These are phyloP conservation scores for Trichoderma koningii DNA, from an alignment of 2,329 filamentous ascomycete genomes.

Conservation along the genomic window DNA sequence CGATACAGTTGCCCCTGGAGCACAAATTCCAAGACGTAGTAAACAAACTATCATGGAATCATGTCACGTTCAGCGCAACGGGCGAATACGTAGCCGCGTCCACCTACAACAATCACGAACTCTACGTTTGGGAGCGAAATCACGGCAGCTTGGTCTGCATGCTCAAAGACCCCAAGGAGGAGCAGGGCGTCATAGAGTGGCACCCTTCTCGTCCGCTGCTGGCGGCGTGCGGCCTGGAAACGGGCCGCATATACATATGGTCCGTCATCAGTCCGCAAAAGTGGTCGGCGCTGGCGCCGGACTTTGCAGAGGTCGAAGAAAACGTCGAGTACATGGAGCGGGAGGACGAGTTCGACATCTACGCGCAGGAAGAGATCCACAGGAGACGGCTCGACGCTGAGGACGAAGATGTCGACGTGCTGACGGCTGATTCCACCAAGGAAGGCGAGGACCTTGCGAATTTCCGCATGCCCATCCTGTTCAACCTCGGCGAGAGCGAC, in stretches of 20 bases:
- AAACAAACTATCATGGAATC: slow-evolving; percentile 93
- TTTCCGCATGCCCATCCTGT: slow-evolving; percentile 93
- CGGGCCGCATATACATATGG: slow-evolving; percentile 93
- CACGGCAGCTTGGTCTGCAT: slow-evolving; percentile 95
- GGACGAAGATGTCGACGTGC: slow-evolving; percentile 89
- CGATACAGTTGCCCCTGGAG: slow-evolving; percentile 85
- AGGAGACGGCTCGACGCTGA: slow-evolving; percentile 87
- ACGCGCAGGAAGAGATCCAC: slow-evolving; percentile 90
- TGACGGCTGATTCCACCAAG: slow-evolving; percentile 68
- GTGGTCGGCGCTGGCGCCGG: slow-evolving; percentile 94
- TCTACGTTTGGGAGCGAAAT: slow-evolving; percentile 96
- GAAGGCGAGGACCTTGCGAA: slow-evolving; percentile 60
- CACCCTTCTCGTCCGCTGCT: slow-evolving; percentile 86
- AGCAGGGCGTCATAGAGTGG: slow-evolving; percentile 96
- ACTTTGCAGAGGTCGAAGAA: slow-evolving; percentile 97
- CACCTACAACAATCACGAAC: slow-evolving; percentile 97
- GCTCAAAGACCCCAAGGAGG: slow-evolving; percentile 93
- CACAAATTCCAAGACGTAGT: slow-evolving; percentile 99
- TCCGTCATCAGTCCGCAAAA: slow-evolving; percentile 92
- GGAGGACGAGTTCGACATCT: slow-evolving; percentile 98
- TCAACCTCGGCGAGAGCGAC: slow-evolving; percentile 90
- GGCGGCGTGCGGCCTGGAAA: slow-evolving; percentile 89
- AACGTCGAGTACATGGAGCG: slow-evolving; percentile 95
- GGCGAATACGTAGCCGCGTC: slow-evolving; percentile 96
- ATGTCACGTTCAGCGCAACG: slow-evolving; percentile 90